phyloP scores from a whole-genome alignment of 176 grass and related monocot genomes.

The Aechmea fasciata region DNA sequence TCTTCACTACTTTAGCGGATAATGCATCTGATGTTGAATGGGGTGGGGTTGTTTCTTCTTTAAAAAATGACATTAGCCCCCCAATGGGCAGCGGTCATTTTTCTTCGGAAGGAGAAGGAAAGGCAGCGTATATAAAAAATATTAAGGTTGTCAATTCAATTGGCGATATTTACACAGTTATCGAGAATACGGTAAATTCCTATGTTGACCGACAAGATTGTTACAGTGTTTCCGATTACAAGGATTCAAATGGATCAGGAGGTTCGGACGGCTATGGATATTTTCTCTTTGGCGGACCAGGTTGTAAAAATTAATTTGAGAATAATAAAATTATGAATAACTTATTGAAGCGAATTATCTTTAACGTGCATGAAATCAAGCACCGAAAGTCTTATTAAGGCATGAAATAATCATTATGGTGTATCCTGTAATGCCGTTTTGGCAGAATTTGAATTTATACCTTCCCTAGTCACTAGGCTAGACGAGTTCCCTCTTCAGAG shows the following conservation, averaged over 20 bases:
- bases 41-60: neutral
- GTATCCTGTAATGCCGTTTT: no score
- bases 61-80: neutral
- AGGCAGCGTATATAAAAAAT: neutral
- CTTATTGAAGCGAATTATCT: no score
- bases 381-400: no score
- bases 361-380: no score
- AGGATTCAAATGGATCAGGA: neutral
- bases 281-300: neutral
- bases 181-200: neutral
- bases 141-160: neutral
- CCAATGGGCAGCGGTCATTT: conserved; percentile 4
- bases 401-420: no score
- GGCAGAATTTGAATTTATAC: no score
- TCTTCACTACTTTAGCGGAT: neutral
- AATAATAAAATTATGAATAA: neutral
- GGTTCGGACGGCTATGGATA: neutral
- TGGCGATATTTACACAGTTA: neutral
- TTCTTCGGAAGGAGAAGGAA: neutral
- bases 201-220: neutral
- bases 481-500: no score
- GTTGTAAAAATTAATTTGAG: neutral
- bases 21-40: neutral
- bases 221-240: neutral
- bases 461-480: no score